Evolutionary conservation across 352 stramenopile genomes (phyloP), one percentile per base, ranked within the genome.

Genomic region (Phytophthora sp.): DNA sequence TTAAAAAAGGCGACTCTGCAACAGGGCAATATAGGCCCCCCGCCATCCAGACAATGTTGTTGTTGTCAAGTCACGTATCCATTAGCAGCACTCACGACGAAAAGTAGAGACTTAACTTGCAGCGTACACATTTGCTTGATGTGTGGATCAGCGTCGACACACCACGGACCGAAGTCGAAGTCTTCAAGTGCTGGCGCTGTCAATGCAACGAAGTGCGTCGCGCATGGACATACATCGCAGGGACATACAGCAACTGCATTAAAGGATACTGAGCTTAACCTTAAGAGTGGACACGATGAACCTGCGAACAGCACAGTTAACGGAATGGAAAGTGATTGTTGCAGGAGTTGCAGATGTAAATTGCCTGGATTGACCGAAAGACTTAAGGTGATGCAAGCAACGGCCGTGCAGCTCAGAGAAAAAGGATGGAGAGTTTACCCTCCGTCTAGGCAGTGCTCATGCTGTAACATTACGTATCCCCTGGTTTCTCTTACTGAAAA

Each of bases 11-110:
- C 32, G 15, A 20, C 18, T 11, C 42, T 45, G 24, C 31, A 62
- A 23, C 37, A 48, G n/a, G n/a, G 11, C 9, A 17, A n/a, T 3
- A n/a, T n/a, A n/a, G 34, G 18, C 1, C 34, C 43, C 34, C 41
- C 43, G 10, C 15, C 18, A 4, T 49, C 54, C 9, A 62, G 37
- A 11, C 42, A 46, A 13, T 62, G 54, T n/a, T 54, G 20, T 3
- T 62, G 54, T 11, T 54, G 54, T 23, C 31, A 46, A 15, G 42
- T 62, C 26, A 63, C 43, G 21, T 56, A 63, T 37, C 35, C 54
- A 1, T 8, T 55, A 15, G 26, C 24, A 23, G 43, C 54, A 26
- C 24, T 62, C 3, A 34, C 21, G 18, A n/a, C 31, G 18, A 55
- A 43, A 43, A 55, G 34, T 34, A 54, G 20, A 49, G 20, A 24